Percentiles rank a stretch among this genome's conserved stretches.
Evolutionary conservation across 2,329 filamentous ascomycete genomes (phyloP).

Genomic region (Trichoderma simmonsii): DNA sequence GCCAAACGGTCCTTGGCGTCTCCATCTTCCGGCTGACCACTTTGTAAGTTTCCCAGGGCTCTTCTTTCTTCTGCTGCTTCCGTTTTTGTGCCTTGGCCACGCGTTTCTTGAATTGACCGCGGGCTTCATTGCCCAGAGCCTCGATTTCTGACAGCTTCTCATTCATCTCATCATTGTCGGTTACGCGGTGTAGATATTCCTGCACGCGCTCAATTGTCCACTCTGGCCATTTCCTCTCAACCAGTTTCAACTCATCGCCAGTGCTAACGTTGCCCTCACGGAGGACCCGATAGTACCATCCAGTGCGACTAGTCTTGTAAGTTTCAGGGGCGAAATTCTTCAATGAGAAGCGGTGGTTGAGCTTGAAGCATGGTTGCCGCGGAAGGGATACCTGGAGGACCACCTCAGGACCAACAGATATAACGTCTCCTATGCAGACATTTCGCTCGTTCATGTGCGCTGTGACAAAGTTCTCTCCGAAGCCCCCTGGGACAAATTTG

Average conservation of each 20-base stretch:
- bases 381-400: conserved; percentile 59
- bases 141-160: conserved; percentile 50
- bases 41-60: conserved; percentile 44
- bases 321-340: conserved; percentile 59
- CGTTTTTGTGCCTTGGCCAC: conserved; percentile 46
- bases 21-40: conserved; percentile 50
- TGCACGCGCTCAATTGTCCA: conserved; percentile 64
- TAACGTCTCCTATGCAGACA: conserved; percentile 62
- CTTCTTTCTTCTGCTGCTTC: conserved; percentile 25
- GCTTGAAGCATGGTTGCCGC: conserved; percentile 64
- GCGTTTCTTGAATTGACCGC: conserved; percentile 47
- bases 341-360: conserved; percentile 64
- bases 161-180: conserved; percentile 49
- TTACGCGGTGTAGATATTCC: conserved; percentile 58
- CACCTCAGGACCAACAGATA: conserved; percentile 49
- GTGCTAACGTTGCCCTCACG: conserved; percentile 50
- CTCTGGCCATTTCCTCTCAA: conserved; percentile 52
- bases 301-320: conserved; percentile 56
- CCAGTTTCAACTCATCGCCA: conserved; percentile 55
- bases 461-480: conserved; percentile 63
- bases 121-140: conserved; percentile 48
- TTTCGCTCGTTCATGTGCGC: conserved; percentile 59
- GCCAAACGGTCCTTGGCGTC: conserved; percentile 49
- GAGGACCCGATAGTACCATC: conserved; percentile 65
- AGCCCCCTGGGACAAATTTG: conserved; percentile 55